Evolutionary conservation across 2,329 filamentous ascomycete species (phyloP).

Genomic region (Hawksworthiomyces lignivorus): DNA sequence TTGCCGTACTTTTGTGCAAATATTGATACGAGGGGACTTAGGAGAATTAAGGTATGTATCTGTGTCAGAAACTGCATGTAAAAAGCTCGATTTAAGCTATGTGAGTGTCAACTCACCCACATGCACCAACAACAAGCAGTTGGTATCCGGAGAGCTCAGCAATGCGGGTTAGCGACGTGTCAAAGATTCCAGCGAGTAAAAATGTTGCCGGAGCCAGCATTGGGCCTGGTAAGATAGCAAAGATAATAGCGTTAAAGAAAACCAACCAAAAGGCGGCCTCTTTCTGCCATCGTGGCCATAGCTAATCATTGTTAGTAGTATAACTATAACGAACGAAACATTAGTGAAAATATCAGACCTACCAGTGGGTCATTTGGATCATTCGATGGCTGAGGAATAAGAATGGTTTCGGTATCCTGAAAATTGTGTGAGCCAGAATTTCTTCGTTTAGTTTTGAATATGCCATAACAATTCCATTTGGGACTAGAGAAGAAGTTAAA

Average conservation of each 20-base stretch:
- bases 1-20: constrained; percentile 27
- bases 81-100: neutral
- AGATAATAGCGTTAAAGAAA: constrained; percentile 16
- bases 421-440: neutral
- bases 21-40: constrained; percentile 21
- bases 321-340: too few relatives aligned
- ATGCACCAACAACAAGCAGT: constrained; percentile 15
- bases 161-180: constrained; percentile 20
- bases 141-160: constrained; percentile 17
- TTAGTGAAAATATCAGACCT: too few relatives aligned
- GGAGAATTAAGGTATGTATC: too few relatives aligned
- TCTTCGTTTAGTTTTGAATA: neutral
- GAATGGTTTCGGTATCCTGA: constrained; percentile 15
- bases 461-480: neutral
- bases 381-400: constrained; percentile 7
- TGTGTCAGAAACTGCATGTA: too few relatives aligned
- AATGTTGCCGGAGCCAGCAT: constrained; percentile 16
- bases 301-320: constrained; percentile 4
- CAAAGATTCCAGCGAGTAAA: constrained; percentile 14
- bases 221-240: constrained; percentile 16
- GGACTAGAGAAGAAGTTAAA: too few relatives aligned
- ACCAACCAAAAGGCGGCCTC: constrained; percentile 16
- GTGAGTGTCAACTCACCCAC: constrained; percentile 7
- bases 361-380: constrained; percentile 17
- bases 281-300: constrained; percentile 18